These are phyloP conservation scores for Oropetium thomaeum DNA, from an alignment of 176 grass and related monocot genomes.

Conservation along the genomic window DNA sequence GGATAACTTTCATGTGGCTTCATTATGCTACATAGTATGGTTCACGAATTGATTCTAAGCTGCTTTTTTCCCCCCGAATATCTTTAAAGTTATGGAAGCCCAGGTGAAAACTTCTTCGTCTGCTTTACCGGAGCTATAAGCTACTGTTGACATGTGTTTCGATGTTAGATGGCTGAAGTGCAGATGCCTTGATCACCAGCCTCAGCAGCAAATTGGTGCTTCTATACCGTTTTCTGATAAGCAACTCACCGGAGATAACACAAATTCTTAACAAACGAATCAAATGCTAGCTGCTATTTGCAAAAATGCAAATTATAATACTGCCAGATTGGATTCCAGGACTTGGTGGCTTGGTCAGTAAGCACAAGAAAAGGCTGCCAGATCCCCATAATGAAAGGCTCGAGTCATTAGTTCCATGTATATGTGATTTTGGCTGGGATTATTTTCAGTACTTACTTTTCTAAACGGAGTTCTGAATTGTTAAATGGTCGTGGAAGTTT, in stretches of 20 bases:
- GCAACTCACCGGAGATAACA: not conserved
- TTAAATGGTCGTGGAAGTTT: not conserved
- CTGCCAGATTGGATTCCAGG: slow-evolving; percentile 13
- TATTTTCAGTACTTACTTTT: not conserved
- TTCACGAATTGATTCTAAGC: slow-evolving; percentile 4
- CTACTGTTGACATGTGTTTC: slow-evolving; percentile 23
- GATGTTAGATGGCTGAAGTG: slow-evolving; percentile 5
- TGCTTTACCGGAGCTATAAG: slow-evolving; percentile 24
- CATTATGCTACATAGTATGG: slow-evolving; percentile 23
- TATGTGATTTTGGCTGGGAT: not conserved
- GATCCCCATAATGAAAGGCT: not conserved
- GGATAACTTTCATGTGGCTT: slow-evolving; percentile 30
- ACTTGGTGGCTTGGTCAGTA: slow-evolving; percentile 19
- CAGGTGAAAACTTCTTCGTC: slow-evolving; percentile 23
- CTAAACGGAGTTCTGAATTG: not conserved
- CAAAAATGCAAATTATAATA: slow-evolving; percentile 1
- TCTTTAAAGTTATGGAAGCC: slow-evolving; percentile 20
- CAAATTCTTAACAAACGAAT: not conserved
- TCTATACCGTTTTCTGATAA: not conserved
- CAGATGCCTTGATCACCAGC: not conserved
- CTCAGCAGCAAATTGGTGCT: not conserved
- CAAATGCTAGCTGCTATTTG: not conserved
- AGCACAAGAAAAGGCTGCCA: slow-evolving; percentile 20
- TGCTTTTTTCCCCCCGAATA: slow-evolving; percentile 19
- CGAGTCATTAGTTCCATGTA: not conserved